Percentiles rank a stretch among this genome's conserved stretches.
phyloP scores from a whole-genome alignment of 192 early-diverging fungal genomes.

The Backusella psychrophila region DNA sequence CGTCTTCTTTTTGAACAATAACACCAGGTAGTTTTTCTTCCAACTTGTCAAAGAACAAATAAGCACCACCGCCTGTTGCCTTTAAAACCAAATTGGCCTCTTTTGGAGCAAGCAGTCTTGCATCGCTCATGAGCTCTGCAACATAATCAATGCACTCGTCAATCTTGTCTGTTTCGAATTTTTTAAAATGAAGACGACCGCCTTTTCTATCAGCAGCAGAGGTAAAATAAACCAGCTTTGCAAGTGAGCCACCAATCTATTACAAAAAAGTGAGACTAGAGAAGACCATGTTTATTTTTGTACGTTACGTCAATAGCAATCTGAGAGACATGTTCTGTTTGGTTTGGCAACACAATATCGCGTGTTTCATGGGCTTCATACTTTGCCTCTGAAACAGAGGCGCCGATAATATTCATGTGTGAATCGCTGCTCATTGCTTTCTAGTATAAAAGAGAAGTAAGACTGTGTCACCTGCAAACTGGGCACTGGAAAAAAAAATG shows the following conservation, averaged over 20 bases:
- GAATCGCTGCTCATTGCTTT: neutral
- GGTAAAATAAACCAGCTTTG: conserved; percentile 76
- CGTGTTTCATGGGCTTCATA: conserved; percentile 51
- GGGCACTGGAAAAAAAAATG: neutral
- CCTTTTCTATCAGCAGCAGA: conserved; percentile 51
- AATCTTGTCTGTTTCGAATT: conserved; percentile 92
- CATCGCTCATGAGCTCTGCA: conserved; percentile 53
- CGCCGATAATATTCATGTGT: conserved; percentile 52
- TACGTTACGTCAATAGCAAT: conserved; percentile 84
- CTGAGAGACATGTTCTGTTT: conserved; percentile 76
- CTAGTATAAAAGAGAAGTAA: neutral
- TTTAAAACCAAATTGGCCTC: conserved; percentile 56
- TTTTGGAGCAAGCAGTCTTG: conserved; percentile 26
- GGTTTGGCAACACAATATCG: conserved; percentile 89
- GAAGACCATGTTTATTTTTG: neutral
- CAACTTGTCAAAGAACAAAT: conserved; percentile 71
- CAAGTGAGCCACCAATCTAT: conserved; percentile 71
- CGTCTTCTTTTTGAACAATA: conserved; percentile 82
- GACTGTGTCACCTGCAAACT: too few relatives aligned
- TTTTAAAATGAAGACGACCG: conserved; percentile 89
- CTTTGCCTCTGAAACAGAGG: conserved; percentile 51
- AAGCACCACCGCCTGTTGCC: conserved; percentile 90
- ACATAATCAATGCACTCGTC: conserved; percentile 89
- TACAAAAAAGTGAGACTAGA: neutral
- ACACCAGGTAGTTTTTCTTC: conserved; percentile 48